Evolutionary conservation across 2,329 filamentous ascomycete species (phyloP), one percentile per base, ranked within the genome.

Genomic region (Tolypocladium endophyticum): DNA sequence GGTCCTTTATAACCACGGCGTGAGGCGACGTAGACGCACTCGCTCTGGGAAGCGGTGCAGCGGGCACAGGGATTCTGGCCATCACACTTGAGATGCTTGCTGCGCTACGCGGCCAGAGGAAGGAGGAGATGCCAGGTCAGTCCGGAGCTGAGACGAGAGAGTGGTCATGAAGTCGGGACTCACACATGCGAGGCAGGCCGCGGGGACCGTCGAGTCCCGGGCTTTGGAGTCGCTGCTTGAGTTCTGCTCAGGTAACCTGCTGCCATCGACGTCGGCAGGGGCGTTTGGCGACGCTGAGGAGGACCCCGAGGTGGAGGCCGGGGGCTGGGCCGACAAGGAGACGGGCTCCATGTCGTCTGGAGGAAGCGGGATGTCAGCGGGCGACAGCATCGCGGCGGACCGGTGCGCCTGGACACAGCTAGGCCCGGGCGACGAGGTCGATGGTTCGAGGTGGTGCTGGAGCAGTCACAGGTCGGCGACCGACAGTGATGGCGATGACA

Each of bases 51-150:
- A 57, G 76, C 73, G 28, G 75, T 74, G 72, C 89, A 92, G 58
- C 89, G 84, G 55, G 82, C 80, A 73, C 89, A 92, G 16, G 89
- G 88, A 38, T 74, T 85, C 43, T 77, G 74, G 35, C 87, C 88
- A 71, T 92, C 87, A 70, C 89, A 92, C 70, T 90, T 92, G 56
- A 92, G 79, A 71, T 92, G 89, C 68, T 89, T 85, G 63, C 69
- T 75, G 57, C 83, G 78, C 82, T 85, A 14, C 47, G 30, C 47
- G 47, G 2, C 28, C 28, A 52, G 45, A 28, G 28, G 28, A 33
- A 28, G 28, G 28, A 35, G 9, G 50, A 35, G 53, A n/a, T 41
- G 53, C 53, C 4, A 36, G 43, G 52, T 39, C 47, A 58, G 18
- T 25, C 59, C 35, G 50, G 30, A 33, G 50, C 28, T 28, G 28